Evolutionary conservation across 1,284 basidiomycete genomes (phyloP).

Genomic region (Cystobasidiaceae sp.): DNA sequence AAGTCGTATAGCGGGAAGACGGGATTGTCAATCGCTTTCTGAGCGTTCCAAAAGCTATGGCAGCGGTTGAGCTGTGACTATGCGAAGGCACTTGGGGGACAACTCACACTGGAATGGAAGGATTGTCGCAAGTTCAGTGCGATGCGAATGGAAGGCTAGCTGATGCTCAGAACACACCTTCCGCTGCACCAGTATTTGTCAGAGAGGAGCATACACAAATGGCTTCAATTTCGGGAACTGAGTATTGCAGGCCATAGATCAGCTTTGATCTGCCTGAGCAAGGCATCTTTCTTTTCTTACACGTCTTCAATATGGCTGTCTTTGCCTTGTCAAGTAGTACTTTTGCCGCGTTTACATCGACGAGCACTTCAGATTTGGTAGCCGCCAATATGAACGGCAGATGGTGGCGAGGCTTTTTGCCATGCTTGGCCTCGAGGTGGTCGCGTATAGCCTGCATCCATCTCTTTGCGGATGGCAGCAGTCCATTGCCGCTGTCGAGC

Average conservation of each 20-base stretch:
- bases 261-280: no score
- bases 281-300: no score
- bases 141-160: no score
- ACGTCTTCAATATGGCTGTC: background rate
- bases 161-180: no score
- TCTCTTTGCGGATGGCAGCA: background rate
- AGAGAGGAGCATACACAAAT: background rate
- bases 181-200: background rate
- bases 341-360: background rate
- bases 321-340: background rate
- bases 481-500: background rate
- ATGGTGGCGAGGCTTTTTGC: background rate
- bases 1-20: slow-evolving; percentile 3
- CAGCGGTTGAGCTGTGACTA: background rate
- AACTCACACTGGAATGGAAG: background rate
- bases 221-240: slow-evolving; percentile 7
- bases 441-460: background rate
- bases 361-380: slow-evolving; percentile 1
- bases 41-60: slow-evolving; percentile 18
- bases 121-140: background rate
- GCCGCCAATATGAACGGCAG: slow-evolving; percentile 7
- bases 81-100: background rate
- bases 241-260: background rate
- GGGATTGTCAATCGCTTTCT: slow-evolving; percentile 16
- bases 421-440: background rate